Evolutionary conservation across 2,329 filamentous ascomycete species (phyloP), one percentile per base, ranked within the genome.

Genomic region (Emmonsiellopsis sp.): DNA sequence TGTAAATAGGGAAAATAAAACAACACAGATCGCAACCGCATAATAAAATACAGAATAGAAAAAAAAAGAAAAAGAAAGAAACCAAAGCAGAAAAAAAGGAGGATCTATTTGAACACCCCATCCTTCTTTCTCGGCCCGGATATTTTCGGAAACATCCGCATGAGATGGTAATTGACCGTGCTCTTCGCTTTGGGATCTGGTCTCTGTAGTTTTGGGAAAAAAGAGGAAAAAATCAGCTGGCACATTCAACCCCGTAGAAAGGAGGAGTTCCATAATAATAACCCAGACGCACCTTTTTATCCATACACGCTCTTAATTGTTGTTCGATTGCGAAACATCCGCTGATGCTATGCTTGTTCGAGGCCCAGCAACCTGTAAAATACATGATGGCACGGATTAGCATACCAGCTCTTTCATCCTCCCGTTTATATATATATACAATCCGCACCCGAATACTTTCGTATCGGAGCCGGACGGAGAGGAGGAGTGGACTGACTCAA

Each of bases 131-230:
- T 75, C 60, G 83, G 79, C 65, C 85, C 79, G 73, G 85, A 80
- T 76, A 94, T 76, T 68, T 85, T 82, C 11, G 83, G 82, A 63
- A 86, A 87, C 75, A 87, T 81, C 64, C 93, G 82, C 60, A 81
- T 80, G 43, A 97, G 76, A 69, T 96, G 91, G 77, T 91, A 91
- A 74, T 97, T 97, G 81, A 97, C 90, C 59, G 81, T 83, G 70
- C 84, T 92, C 75, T 85, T 89, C 67, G 82, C 81, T 59, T 72
- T 69, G 53, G 73, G 70, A 58, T 70, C 70, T 47, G 78, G 70
- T 77, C 77, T 81, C 82, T 85, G 66, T 57, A 55, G 37, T 30
- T 48, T 54, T 26, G 46, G 50, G 57, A 46, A 48, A 46, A 48
- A 45, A 35, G 41, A 43, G 32, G 11, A 52, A 45, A 30, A 3